Evolutionary conservation across 495 filamentous ascomycete genomes (phyloP), one percentile per base, ranked within the genome.

Genomic region (Talaromyces wortmannii): DNA sequence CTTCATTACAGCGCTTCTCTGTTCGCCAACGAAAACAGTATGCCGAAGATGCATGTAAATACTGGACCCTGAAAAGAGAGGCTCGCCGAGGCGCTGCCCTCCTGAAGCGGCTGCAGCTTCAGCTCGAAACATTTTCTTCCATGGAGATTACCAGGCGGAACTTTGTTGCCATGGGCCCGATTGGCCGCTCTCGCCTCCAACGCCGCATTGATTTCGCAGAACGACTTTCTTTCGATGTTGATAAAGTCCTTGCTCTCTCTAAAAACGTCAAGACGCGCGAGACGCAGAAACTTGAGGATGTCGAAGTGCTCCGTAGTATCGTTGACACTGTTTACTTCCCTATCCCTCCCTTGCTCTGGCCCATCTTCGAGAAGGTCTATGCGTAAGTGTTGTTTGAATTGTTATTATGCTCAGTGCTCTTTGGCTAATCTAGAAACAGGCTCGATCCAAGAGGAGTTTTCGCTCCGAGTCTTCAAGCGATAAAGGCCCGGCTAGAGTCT

Each of bases 1-100:
- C 81, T 52, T 87, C 90, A 0, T 77, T 98, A 3, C 77, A 82
- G 44, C 83, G 88, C 31, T 97, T 97, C 65, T 77, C 75, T 16
- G 84, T 97, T 56, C 83, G 83, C 32, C 92, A 94, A 61, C 81
- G 88, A 29, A 94, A 92, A 61, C 91, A 97, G 47, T 99, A 89
- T 72, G 86, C 91, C 2, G 88, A 88, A 32, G 91, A 97, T 63
- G 88, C 87, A 2, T 97, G 92, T 73, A 90, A 89, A 58, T 99
- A 97, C 69, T 99, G 94, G 94, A 97, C 94, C 0, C 73, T 97
- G 51, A 99, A 99, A 69, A 81, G 94, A 40, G 94, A 99, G 68
- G 89, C 92, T 44, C 80, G 94, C 36, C 80, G 94, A 57, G 94
- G 94, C 31, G 94, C 94, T 13, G 89, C 92, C 15, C 75, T 97